A percentile compares a stretch with the other conserved stretches of the same genome.
These are phyloP conservation scores for Phytophthora idaei DNA, from an alignment of 352 stramenopile species.

Conservation along the genomic window DNA sequence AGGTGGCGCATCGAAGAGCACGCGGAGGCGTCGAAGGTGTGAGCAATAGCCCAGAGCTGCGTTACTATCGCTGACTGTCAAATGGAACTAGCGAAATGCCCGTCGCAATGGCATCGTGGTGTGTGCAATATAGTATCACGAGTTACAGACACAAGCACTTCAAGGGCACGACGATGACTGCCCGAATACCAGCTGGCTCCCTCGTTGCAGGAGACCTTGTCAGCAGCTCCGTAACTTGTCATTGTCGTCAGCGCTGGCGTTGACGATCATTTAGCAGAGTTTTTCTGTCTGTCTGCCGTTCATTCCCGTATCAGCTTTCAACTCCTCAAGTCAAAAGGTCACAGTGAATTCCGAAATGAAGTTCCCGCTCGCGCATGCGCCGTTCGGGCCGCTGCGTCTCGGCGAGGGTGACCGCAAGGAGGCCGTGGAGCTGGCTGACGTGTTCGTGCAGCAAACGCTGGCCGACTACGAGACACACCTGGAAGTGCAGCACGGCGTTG, in stretches of 20 bases:
- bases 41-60: constrained; percentile 4
- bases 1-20: constrained; percentile 7
- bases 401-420: constrained; percentile 20
- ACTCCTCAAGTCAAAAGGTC: background rate
- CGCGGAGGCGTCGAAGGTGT: constrained; percentile 7
- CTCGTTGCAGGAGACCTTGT: constrained; percentile 23
- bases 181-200: constrained; percentile 6
- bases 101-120: background rate
- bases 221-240: constrained; percentile 16
- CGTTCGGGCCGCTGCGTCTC: constrained; percentile 43
- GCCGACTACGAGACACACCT: constrained; percentile 41
- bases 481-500: constrained; percentile 18
- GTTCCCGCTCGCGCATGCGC: constrained; percentile 33
- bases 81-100: constrained; percentile 14
- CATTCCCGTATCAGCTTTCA: constrained; percentile 22
- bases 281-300: background rate
- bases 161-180: constrained; percentile 14
- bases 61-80: constrained; percentile 13
- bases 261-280: constrained; percentile 2
- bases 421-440: constrained; percentile 31
- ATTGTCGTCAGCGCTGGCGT: constrained; percentile 22
- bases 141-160: background rate
- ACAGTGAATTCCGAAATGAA: constrained; percentile 22
- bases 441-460: constrained; percentile 44
- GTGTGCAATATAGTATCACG: background rate